These are phyloP conservation scores for Asterophora lycoperdoides DNA, from an alignment of 768 basidiomycete genomes.

Conservation along the genomic window DNA sequence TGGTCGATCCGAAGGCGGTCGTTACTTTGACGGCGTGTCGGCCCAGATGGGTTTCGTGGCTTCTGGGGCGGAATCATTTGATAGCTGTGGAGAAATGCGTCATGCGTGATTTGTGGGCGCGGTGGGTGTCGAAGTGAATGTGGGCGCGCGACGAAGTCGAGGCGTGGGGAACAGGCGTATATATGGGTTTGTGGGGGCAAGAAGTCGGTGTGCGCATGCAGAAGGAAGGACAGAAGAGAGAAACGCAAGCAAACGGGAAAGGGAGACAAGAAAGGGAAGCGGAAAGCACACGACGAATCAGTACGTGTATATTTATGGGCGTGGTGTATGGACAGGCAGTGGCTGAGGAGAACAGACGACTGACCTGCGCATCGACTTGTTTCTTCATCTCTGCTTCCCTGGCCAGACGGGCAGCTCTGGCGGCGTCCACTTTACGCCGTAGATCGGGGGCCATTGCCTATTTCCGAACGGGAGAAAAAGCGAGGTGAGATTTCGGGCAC, in stretches of 20 bases:
- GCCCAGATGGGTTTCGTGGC: constrained; percentile 42
- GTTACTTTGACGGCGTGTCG: constrained; percentile 23
- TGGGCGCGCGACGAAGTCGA: not conserved
- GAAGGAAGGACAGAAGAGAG: not conserved
- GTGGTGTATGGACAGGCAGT: not conserved
- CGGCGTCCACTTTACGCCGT: constrained; percentile 57
- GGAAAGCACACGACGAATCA: not conserved
- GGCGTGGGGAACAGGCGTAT: not conserved
- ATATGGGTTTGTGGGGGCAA: constrained; percentile 1
- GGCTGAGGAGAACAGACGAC: constrained; percentile 13
- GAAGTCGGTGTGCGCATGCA: constrained; percentile 3
- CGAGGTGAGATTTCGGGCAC: constrained; percentile 3
- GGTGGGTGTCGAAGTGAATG: constrained; percentile 6
- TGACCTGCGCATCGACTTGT: constrained; percentile 50
- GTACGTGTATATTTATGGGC: not conserved
- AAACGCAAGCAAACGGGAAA: too few relatives aligned
- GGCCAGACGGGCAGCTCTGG: constrained; percentile 46
- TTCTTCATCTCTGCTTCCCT: constrained; percentile 52
- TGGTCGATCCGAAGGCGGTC: constrained; percentile 1
- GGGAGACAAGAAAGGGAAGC: not conserved
- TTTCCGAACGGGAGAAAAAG: constrained; percentile 6
- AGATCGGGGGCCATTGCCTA: constrained; percentile 66
- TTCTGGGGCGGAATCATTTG: constrained; percentile 31
- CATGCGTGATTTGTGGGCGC: not conserved
- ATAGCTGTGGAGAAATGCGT: constrained; percentile 14